phyloP scores from a whole-genome alignment of 306 rosid species.

The Vigna hirtella region DNA sequence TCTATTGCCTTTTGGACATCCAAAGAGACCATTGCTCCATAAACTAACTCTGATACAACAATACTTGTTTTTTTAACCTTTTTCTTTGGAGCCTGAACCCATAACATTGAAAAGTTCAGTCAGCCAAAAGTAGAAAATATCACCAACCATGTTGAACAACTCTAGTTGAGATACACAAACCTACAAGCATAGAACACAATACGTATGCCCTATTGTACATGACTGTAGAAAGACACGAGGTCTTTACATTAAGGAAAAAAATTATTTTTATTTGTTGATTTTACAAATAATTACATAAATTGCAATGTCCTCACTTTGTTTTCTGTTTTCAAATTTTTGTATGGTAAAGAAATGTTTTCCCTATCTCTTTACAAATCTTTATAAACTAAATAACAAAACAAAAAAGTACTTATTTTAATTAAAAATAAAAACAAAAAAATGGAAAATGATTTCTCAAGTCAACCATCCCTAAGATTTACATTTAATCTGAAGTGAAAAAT shows the following conservation, averaged over 20 bases:
- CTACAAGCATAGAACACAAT: background rate
- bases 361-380: background rate
- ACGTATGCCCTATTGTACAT: background rate
- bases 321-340: background rate
- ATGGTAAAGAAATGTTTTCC: background rate
- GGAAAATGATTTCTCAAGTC: background rate
- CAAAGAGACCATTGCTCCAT: constrained; percentile 68
- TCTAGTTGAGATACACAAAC: constrained; percentile 4
- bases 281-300: background rate
- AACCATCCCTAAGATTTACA: background rate
- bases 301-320: background rate
- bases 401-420: background rate
- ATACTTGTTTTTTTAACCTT: constrained; percentile 83
- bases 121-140: constrained; percentile 30
- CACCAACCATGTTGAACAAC: constrained; percentile 20
- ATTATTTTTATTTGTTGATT: no score
- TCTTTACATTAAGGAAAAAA: background rate
- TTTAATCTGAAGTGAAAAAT: background rate
- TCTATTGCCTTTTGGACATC: constrained; percentile 90
- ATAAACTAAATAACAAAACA: background rate
- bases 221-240: background rate
- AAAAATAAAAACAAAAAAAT: background rate
- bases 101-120: constrained; percentile 22
- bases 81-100: constrained; percentile 80
- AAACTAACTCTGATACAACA: constrained; percentile 70